These are phyloP conservation scores for Solanum piurae DNA, from an alignment of 257 asterid genomes.

Conservation along the genomic window DNA sequence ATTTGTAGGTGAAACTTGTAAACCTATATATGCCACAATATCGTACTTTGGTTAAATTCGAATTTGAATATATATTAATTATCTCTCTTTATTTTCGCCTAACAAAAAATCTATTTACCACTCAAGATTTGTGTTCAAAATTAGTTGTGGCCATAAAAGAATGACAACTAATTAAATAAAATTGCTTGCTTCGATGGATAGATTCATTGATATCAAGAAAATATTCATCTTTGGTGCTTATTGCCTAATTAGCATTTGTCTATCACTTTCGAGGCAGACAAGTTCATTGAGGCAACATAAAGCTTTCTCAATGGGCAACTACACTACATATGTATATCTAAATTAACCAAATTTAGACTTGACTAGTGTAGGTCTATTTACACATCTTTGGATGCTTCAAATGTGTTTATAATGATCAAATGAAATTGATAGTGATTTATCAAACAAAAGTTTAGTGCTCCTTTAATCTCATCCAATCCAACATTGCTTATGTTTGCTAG, in stretches of 20 bases:
- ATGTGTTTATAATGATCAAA: background rate
- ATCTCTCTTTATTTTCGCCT: background rate
- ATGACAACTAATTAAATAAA: background rate
- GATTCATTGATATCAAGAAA: background rate
- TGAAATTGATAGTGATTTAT: background rate
- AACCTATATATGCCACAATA: background rate
- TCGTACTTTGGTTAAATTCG: background rate
- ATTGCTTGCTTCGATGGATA: background rate
- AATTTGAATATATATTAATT: background rate
- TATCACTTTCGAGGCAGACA: slow-evolving; percentile 4
- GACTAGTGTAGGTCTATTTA: background rate
- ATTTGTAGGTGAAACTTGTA: background rate
- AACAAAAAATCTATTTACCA: background rate
- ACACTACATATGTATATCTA: background rate
- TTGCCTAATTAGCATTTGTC: background rate
- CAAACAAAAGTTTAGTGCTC: background rate
- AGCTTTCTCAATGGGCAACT: background rate
- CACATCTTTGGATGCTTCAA: background rate
- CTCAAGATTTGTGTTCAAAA: background rate
- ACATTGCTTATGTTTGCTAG: background rate
- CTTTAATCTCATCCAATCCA: background rate
- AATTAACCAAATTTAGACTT: background rate
- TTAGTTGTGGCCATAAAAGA: background rate
- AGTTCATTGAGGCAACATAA: background rate
- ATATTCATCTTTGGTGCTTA: background rate